Evolutionary conservation across 202 grass and related monocot species (phyloP), one percentile per base, ranked within the genome.

Genomic region (Zizania palustris): DNA sequence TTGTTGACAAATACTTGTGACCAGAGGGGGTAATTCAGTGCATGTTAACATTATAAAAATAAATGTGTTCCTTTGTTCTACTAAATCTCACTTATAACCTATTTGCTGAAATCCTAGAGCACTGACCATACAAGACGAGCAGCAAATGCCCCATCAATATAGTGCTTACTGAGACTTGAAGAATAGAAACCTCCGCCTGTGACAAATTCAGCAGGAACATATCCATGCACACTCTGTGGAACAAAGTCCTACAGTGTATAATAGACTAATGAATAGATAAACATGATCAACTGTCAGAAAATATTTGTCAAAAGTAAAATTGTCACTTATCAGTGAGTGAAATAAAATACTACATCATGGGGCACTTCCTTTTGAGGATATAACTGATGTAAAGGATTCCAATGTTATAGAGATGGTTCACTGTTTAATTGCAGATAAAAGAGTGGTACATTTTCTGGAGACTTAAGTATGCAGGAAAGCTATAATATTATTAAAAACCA

Each of bases 131-230:
- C 64, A 72, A 97, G 84, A 42, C 90, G 90, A 68, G 93, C 88
- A 69, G 90, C 90, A 86, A 97, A 97, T 85, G 93, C 85, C 54
- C 93, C 90, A 65, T 97, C 93, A 54, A 97, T 91, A 51, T 81
- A 72, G 84, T 93, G 93, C 35, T 91, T 91, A 63, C 83, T 90
- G 75, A 88, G 90, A 87, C 80, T 89, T 78, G 93, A 93, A 50
- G 84, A 93, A 89, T 91, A 97, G 82, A 93, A 97, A 75, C 93
- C 93, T 75, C 88, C 60, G 19, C 82, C 78, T 61, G 93, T 89
- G 38, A 97, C 49, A 73, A 93, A 97, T 78, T 97, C 84, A 74
- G 67, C 56, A 80, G 93, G 90, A 77, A 97, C 84, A 71, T 84
- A 89, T 83, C 82, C 86, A 80, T 83, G 21, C 39, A 93, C 85